Base-by-base conservation (phyloP, 2,329 filamentous ascomycete species). In the Orbilia blumenaviensis region DNA sequence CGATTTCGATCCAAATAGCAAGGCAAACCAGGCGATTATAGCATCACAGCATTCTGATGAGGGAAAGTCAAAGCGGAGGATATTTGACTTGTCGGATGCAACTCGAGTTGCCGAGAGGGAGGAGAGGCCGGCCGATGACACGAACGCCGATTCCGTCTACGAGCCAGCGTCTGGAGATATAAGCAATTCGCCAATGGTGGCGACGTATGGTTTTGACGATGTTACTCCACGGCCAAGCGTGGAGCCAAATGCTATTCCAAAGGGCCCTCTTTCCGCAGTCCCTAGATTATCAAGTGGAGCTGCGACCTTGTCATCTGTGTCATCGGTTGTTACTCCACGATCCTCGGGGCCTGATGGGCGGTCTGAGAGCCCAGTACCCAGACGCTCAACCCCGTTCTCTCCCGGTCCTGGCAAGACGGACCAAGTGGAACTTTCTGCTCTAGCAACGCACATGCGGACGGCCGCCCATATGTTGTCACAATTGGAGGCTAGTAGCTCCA, bases 381-480 rank as follows among this genome's bases (percentile, higher is more conserved):
- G 75, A 12, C 71, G 71, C 8, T 41, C 34, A 86, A 89, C 89
- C 2, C 79, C 91, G 25, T 85, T 87, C 16, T 84, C 85, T 50
- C 85, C 86, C 61, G 85, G 87, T 54, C 2, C 52, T 10, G 18
- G 52, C 32, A 87, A 86, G 14, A 83, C 85, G 9, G 91, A 93
- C 72, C 91, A 93, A 81, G 90, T 91, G 0, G 92, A 95, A 80
- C 91, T 94, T 79, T 92, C 91, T 9, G 92, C 92, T 1, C 84
- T 95, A 32, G 92, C 92, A 10, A 94, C 92, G 10, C 92, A 95
- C 82, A 95, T 95, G 92, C 88, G 92, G 18, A 93, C 92, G 2
- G 92, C 92, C 2, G 92, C 92, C 12, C 91, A 94, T 82, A 95
- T 95, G 92, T 85, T 95, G 46, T 91, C 92, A 12, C 92, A 95